Conservation (phyloP, 1,284 basidiomycete genomes). For the Schizopora paradoxa region DNA sequence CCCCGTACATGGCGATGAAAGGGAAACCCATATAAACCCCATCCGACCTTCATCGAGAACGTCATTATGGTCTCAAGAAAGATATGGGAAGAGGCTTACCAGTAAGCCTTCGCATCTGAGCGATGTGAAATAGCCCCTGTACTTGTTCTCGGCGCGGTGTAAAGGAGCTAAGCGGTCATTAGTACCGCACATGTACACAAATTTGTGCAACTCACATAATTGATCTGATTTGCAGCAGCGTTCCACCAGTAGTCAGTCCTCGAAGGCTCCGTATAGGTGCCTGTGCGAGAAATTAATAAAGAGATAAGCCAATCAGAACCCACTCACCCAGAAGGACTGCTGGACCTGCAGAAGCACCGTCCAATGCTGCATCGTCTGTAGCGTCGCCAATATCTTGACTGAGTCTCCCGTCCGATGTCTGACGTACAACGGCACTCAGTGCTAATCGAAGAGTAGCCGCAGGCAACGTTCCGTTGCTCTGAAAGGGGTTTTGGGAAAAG, state of each 20-base stretch:
- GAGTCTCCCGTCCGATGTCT: conserved; percentile 27
- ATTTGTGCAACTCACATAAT: conserved; percentile 22
- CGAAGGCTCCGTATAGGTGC: conserved; percentile 22
- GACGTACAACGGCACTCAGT: conserved; percentile 26
- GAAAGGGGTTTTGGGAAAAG: conserved; percentile 22
- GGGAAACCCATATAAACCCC: conserved; percentile 59
- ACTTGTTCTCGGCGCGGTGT: conserved; percentile 37
- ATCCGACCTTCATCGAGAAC: conserved; percentile 44
- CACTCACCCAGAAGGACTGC: conserved; percentile 24
- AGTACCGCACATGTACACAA: not conserved
- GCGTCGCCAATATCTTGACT: conserved; percentile 28
- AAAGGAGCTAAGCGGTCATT: conserved; percentile 29
- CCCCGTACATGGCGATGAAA: conserved; percentile 52
- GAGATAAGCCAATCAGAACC: not conserved
- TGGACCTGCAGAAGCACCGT: conserved; percentile 28
- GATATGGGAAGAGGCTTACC: conserved; percentile 29
- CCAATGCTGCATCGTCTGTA: conserved; percentile 27
- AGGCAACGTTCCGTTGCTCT: conserved; percentile 20
- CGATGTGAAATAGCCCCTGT: conserved; percentile 53
- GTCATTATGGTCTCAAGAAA: too few species aligned
- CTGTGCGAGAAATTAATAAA: conserved; percentile 9
- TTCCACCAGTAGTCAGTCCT: conserved; percentile 22
- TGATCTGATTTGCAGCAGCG: conserved; percentile 23
- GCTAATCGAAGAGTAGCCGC: conserved; percentile 24
- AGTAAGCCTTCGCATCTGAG: conserved; percentile 36